A percentile compares a stretch with the other conserved stretches of the same genome.
Conservation (phyloP, 2,329 filamentous ascomycete genomes). For the Ophiostoma quercus region DNA sequence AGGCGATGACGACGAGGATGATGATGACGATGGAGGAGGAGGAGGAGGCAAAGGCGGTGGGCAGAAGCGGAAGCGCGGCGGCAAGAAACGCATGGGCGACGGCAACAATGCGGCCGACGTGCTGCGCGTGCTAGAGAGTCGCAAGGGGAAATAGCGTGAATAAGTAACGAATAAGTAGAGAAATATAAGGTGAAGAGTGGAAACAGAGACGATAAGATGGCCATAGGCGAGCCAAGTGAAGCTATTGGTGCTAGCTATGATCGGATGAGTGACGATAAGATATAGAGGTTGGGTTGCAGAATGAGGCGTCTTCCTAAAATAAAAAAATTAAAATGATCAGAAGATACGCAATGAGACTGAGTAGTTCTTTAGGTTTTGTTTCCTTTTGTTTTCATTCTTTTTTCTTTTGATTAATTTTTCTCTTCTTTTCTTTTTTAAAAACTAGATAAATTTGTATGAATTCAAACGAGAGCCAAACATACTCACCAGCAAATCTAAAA, state of each 20-base stretch:
- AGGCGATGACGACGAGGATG: slow-evolving; percentile 47
- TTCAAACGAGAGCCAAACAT: background rate
- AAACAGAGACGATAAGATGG: background rate
- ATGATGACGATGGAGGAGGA: slow-evolving; percentile 41
- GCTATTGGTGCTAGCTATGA: background rate
- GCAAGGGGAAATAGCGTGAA: slow-evolving; percentile 33
- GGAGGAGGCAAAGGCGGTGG: slow-evolving; percentile 40
- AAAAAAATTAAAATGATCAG: background rate
- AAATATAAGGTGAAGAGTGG: background rate
- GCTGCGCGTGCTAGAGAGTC: slow-evolving; percentile 66
- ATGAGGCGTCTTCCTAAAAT: background rate
- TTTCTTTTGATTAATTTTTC: background rate
- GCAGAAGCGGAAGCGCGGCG: slow-evolving; percentile 61
- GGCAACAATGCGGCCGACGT: slow-evolving; percentile 76
- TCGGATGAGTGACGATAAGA: background rate
- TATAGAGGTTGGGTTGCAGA: background rate
- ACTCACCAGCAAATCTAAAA: background rate
- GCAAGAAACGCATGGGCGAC: slow-evolving; percentile 73
- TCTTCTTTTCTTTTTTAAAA: background rate
- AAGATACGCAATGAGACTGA: background rate
- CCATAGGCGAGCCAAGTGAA: background rate
- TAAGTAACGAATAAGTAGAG: background rate
- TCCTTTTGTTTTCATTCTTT: background rate
- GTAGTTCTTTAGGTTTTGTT: background rate
- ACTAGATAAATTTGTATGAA: too few species aligned